Evolutionary conservation across 2,329 filamentous ascomycete species (phyloP).

Genomic region (Fusarium heterosporum): DNA sequence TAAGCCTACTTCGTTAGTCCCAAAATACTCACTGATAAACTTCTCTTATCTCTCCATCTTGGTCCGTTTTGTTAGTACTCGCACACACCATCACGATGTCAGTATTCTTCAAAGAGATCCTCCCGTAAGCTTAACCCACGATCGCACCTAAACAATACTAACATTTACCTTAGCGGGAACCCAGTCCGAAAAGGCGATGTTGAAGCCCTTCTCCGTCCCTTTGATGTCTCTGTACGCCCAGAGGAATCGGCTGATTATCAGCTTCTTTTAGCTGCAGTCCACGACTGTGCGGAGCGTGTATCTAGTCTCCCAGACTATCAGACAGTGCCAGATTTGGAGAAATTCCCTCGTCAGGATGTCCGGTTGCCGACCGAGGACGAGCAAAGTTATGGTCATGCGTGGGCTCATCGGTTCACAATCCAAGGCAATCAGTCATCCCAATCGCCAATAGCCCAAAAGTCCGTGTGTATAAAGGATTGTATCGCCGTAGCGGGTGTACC

Average conservation of each 20-base stretch:
- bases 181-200: constrained; percentile 57
- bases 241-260: constrained; percentile 59
- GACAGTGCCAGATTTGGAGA: constrained; percentile 53
- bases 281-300: constrained; percentile 62
- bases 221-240: constrained; percentile 53
- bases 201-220: constrained; percentile 50
- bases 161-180: constrained; percentile 47
- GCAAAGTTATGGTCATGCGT: constrained; percentile 57
- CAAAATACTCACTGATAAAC: neutral
- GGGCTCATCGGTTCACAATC: constrained; percentile 64
- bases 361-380: constrained; percentile 57
- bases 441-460: constrained; percentile 55
- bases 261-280: constrained; percentile 61
- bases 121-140: constrained; percentile 39
- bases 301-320: constrained; percentile 60
- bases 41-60: neutral
- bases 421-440: constrained; percentile 35
- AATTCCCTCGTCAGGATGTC: constrained; percentile 59
- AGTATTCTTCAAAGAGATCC: constrained; percentile 55
- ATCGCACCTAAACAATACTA: neutral
- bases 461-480: constrained; percentile 65
- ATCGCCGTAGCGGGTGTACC: constrained; percentile 66
- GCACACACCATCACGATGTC: constrained; percentile 47
- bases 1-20: neutral
- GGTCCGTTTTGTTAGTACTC: neutral